These are phyloP conservation scores for Colletotrichum lini DNA, from an alignment of 2,329 filamentous ascomycete genomes.

Conservation along the genomic window DNA sequence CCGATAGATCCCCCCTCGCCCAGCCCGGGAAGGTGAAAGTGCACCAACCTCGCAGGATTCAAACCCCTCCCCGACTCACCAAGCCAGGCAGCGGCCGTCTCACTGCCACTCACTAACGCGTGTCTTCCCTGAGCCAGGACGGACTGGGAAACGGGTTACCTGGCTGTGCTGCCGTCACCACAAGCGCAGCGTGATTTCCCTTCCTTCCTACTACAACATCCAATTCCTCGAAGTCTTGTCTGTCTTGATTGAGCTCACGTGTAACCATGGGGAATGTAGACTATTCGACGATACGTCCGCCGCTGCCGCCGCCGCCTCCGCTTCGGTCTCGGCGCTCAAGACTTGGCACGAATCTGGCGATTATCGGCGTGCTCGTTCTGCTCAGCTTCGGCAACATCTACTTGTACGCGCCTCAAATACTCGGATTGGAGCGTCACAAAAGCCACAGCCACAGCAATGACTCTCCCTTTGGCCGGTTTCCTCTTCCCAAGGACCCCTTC, in stretches of 20 bases:
- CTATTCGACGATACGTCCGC: not conserved
- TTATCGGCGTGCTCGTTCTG: slow-evolving; percentile 9
- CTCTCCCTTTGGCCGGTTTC: slow-evolving; percentile 53
- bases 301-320: not conserved
- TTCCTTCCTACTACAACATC: not conserved
- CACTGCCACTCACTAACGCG: not conserved
- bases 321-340: no score
- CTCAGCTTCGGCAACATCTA: slow-evolving; percentile 16
- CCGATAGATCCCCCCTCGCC: slow-evolving; percentile 7
- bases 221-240: not conserved
- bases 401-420: not conserved
- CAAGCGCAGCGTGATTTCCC: not conserved
- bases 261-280: no score
- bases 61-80: slow-evolving; percentile 16
- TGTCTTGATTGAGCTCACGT: not conserved
- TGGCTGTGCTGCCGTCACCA: no score
- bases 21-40: not conserved
- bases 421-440: not conserved
- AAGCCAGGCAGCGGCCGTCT: not conserved
- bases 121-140: no score
- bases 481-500: slow-evolving; percentile 59
- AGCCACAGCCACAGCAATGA: not conserved
- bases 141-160: no score
- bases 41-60: not conserved
- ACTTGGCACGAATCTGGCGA: not conserved